Percentiles rank a stretch among this genome's conserved stretches.
phyloP scores from a whole-genome alignment of 345 rosid genomes.

The Arabidopsis arenosa region DNA sequence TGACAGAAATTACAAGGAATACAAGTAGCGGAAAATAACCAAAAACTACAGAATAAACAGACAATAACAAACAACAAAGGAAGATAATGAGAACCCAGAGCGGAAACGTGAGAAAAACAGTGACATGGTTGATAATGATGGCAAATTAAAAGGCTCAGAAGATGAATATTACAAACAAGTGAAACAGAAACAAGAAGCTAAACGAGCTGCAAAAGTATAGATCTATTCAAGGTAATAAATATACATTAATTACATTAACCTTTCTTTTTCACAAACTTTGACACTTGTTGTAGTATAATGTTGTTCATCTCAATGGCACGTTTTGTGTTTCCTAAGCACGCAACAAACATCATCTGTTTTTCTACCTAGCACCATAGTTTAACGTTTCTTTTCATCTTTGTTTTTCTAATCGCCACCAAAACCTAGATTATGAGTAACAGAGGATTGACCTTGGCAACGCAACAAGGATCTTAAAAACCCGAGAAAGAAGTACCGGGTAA shows the following conservation, averaged over 20 bases:
- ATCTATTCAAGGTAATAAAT: slow-evolving; percentile 57
- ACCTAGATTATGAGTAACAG: slow-evolving; percentile 68
- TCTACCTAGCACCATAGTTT: slow-evolving; percentile 13
- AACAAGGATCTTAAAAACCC: slow-evolving; percentile 75
- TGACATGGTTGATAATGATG: slow-evolving; percentile 45
- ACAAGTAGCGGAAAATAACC: too few species aligned
- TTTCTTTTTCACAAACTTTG: neutral
- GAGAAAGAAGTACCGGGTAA: slow-evolving; percentile 83
- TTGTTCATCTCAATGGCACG: slow-evolving; percentile 11
- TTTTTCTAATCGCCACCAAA: neutral
- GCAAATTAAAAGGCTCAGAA: slow-evolving; percentile 50
- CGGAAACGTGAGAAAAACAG: neutral
- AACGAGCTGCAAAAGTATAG: slow-evolving; percentile 71
- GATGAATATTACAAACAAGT: slow-evolving; percentile 76
- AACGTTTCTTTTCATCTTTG: neutral
- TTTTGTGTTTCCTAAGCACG: slow-evolving; percentile 12
- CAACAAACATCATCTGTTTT: slow-evolving; percentile 23
- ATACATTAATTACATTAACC: neutral
- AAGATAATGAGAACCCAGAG: too few species aligned
- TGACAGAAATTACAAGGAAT: too few species aligned
- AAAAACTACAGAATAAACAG: too few species aligned
- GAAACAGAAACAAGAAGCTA: slow-evolving; percentile 58
- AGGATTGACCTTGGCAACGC: slow-evolving; percentile 69
- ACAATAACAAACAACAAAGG: too few species aligned
- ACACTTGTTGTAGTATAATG: neutral